A percentile compares a stretch with the other conserved stretches of the same genome.
Evolutionary conservation across 2,329 filamentous ascomycete genomes (phyloP).

Genomic region (Penicillium oxalicum): DNA sequence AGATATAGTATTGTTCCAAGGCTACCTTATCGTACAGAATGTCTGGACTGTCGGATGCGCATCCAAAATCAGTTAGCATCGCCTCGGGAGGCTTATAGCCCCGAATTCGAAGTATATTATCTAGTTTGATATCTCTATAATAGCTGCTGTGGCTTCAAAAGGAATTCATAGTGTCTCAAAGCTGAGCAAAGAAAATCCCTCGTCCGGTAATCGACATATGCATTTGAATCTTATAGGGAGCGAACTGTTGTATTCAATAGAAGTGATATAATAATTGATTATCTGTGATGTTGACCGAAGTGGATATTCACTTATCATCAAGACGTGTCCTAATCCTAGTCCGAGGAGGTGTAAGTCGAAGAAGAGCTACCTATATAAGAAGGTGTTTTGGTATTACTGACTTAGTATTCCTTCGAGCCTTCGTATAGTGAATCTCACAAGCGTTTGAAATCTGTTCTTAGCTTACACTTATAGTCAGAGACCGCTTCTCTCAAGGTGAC

Average conservation of each 20-base stretch:
- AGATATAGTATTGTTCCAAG: background rate
- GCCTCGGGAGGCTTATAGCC: conserved; percentile 5
- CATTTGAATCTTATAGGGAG: background rate
- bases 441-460: background rate
- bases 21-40: background rate
- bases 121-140: conserved; percentile 6
- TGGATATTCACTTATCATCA: background rate
- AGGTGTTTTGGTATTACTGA: background rate
- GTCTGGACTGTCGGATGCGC: background rate
- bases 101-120: conserved; percentile 4
- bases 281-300: background rate
- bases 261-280: background rate
- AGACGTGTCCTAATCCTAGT: background rate
- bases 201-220: background rate
- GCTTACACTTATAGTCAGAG: background rate
- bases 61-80: conserved; percentile 5
- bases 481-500: too few relatives aligned
- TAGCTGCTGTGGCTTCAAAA: background rate
- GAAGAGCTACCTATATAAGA: background rate
- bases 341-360: background rate
- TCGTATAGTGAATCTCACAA: background rate
- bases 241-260: background rate
- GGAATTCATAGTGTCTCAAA: background rate
- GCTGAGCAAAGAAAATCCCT: background rate
- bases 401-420: background rate